Evolutionary conservation across 805 yeast species (phyloP).

Genomic region (Ogataea ganodermae): DNA sequence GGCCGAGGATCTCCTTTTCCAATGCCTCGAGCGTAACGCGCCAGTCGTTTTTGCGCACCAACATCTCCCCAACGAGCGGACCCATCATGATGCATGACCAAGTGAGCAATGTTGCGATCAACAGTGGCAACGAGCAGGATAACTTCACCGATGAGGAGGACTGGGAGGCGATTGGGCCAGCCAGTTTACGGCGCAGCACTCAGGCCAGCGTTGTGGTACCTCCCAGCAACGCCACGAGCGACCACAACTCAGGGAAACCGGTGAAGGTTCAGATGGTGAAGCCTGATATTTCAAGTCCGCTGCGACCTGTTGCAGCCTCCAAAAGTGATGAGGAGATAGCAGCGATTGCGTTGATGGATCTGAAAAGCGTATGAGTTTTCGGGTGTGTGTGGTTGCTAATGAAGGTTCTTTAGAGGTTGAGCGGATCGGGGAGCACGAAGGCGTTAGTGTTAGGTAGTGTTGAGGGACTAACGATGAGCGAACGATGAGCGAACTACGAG

Average conservation of each 20-base stretch:
- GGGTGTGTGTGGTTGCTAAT: not conserved
- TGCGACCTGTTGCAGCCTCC: conserved; percentile 12
- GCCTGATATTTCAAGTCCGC: conserved; percentile 18
- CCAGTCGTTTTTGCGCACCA: conserved; percentile 43
- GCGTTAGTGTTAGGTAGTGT: too few species aligned
- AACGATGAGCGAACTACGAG: too few species aligned
- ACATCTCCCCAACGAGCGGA: conserved; percentile 31
- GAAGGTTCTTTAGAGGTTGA: not conserved
- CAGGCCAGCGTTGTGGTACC: conserved; percentile 25
- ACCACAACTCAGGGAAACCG: conserved; percentile 12
- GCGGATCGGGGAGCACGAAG: too few species aligned
- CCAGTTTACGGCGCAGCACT: conserved; percentile 43
- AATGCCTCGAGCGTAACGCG: conserved; percentile 37
- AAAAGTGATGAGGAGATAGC: conserved; percentile 38
- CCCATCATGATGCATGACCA: conserved; percentile 31
- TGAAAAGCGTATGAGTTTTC: conserved; percentile 30
- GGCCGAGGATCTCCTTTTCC: conserved; percentile 39
- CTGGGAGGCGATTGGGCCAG: conserved; percentile 91
- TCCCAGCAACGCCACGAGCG: conserved; percentile 20
- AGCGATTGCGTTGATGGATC: conserved; percentile 38
- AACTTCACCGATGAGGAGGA: conserved; percentile 94
- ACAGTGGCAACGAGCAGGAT: conserved; percentile 34
- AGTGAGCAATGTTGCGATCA: conserved; percentile 28
- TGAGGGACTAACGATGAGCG: too few species aligned
- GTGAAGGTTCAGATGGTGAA: conserved; percentile 18